Percentiles rank a stretch among this genome's conserved stretches.
Conservation (phyloP, 306 rosid species). For the Casuarina glauca region DNA sequence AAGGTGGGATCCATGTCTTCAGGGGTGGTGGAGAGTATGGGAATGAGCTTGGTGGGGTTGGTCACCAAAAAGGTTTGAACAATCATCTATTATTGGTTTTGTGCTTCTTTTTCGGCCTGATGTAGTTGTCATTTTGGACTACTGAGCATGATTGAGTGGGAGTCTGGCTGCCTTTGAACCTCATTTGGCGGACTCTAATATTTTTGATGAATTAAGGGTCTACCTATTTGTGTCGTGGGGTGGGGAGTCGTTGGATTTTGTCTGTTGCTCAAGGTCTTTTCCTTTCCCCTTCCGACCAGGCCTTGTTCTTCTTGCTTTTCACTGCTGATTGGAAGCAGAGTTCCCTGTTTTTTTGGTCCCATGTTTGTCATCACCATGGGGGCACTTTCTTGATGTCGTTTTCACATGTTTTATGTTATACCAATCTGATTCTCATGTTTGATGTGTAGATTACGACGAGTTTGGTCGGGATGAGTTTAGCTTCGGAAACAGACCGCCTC, state of each 20-base stretch:
- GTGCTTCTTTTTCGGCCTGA: background rate
- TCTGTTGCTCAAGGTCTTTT: constrained; percentile 10
- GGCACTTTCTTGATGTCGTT: constrained; percentile 1
- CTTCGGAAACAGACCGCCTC: constrained; percentile 62
- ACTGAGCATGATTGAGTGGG: background rate
- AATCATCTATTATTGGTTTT: constrained; percentile 5
- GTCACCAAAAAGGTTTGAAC: constrained; percentile 67
- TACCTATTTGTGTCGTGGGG: constrained; percentile 16
- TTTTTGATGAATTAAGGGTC: constrained; percentile 15
- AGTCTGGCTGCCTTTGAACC: constrained; percentile 1
- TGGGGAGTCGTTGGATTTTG: constrained; percentile 39
- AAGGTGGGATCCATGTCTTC: constrained; percentile 83
- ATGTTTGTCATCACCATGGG: constrained; percentile 15
- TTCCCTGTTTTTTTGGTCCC: constrained; percentile 21
- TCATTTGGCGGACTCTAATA: constrained; percentile 26
- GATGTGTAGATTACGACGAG: constrained; percentile 57
- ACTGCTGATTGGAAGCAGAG: constrained; percentile 1
- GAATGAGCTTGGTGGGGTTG: constrained; percentile 53
- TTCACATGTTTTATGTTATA: constrained; percentile 6
- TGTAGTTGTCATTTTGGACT: background rate
- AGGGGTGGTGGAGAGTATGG: constrained; percentile 74
- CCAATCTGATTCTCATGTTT: background rate
- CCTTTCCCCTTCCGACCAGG: constrained; percentile 4
- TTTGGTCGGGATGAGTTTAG: constrained; percentile 82
- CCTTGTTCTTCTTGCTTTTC: background rate